phyloP scores from a whole-genome alignment of 371 early-diverging fungal genomes.

The Mucor mucedo region DNA sequence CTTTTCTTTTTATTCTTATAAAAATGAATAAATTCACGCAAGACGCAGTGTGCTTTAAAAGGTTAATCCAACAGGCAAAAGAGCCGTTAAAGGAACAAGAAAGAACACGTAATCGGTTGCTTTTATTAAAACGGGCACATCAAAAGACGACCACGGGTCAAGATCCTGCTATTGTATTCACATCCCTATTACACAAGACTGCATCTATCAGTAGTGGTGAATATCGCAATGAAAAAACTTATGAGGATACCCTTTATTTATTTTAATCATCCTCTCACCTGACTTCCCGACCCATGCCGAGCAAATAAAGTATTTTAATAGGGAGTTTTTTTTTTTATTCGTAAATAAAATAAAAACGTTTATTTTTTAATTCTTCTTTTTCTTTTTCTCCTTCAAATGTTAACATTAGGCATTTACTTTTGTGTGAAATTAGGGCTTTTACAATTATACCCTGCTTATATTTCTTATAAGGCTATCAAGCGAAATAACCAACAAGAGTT shows the following conservation, averaged over 20 bases:
- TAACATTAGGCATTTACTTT: slow-evolving; percentile 41
- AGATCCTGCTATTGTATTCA: slow-evolving; percentile 14
- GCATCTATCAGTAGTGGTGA: slow-evolving; percentile 6
- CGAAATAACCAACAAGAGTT: slow-evolving; percentile 37
- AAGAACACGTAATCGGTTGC: not conserved
- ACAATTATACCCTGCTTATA: slow-evolving; percentile 52
- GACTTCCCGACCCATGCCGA: slow-evolving; percentile 13
- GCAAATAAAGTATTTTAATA: not conserved
- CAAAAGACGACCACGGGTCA: not conserved
- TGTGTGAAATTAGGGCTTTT: slow-evolving; percentile 38
- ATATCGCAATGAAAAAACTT: not conserved
- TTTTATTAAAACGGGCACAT: not conserved
- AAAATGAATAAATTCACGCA: no score
- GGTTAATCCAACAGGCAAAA: no score
- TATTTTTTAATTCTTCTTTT: not conserved
- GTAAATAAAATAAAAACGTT: no score
- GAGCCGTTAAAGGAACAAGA: no score
- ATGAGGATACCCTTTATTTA: slow-evolving; percentile 10
- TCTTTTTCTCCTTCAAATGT: slow-evolving; percentile 22
- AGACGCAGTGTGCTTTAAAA: no score
- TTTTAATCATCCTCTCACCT: not conserved
- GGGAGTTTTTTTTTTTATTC: not conserved
- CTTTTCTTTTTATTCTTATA: not conserved
- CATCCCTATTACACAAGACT: slow-evolving; percentile 17
- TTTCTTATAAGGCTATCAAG: slow-evolving; percentile 48